Evolutionary conservation across 352 stramenopile species (phyloP).

Genomic region (Phytopythium delawarense): DNA sequence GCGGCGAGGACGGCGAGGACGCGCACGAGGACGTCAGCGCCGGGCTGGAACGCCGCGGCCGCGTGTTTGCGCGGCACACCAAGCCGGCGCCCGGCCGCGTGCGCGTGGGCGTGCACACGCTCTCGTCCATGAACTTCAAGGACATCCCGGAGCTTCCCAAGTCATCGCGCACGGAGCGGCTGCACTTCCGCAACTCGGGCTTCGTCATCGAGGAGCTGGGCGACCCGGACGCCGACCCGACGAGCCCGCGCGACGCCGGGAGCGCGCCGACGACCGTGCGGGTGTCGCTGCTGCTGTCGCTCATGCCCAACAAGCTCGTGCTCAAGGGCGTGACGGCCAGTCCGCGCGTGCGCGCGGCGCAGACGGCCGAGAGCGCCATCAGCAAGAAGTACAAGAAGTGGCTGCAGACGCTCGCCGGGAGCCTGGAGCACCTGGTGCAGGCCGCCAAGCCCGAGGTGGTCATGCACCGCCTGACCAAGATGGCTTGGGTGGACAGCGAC

Average conservation of each 20-base stretch:
- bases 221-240: conserved; percentile 17
- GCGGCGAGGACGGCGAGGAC: neutral
- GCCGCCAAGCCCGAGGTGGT: conserved; percentile 21
- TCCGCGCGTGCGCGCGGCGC: conserved; percentile 22
- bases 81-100: conserved; percentile 16
- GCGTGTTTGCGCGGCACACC: conserved; percentile 6
- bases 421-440: conserved; percentile 32
- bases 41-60: neutral
- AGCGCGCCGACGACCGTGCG: conserved; percentile 25
- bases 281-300: conserved; percentile 50
- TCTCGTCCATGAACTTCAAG: conserved; percentile 63
- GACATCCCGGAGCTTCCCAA: conserved; percentile 51
- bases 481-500: conserved; percentile 49
- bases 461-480: conserved; percentile 26
- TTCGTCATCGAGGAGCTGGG: conserved; percentile 39
- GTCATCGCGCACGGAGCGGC: conserved; percentile 32
- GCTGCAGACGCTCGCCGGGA: conserved; percentile 36
- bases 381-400: conserved; percentile 56
- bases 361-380: conserved; percentile 20
- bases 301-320: conserved; percentile 42
- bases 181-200: conserved; percentile 59
- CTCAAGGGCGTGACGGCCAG: conserved; percentile 32
- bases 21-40: neutral
- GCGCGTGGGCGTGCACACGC: conserved; percentile 43
- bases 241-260: conserved; percentile 1